Base-by-base conservation (phyloP, 2,329 filamentous ascomycete genomes). In the Apiospora arundinis region DNA sequence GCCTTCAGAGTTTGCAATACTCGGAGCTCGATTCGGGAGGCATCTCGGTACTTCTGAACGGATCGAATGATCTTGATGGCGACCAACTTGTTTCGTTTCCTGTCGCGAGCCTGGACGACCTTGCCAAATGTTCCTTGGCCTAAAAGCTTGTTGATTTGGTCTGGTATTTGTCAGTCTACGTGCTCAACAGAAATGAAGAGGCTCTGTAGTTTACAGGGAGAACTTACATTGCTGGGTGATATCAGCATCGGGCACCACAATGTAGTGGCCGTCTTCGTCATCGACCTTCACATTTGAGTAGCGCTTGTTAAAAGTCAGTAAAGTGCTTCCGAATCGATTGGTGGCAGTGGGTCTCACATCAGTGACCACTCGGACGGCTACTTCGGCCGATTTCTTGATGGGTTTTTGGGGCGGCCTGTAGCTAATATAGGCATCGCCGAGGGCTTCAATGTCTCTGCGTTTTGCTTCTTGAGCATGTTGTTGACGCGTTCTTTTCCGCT, bases 41-140 rank as follows among this genome's bases (percentile, higher is more conserved):
- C 96, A 83, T 99, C 96, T 66, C 96, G 92, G 80, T 99, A 99
- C 81, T 99, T 99, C 79, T 97, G 96, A 16, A 99, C 96, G 0
- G 96, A 98, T 76, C 96, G 92, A 75, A 99, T 98, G 81, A 99
- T 97, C 82, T 99, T 99, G 82, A 99, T 94, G 45, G 96, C 96
- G 49, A 97, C 97, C 6, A 87, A 80, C 80, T 95, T 94, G 76
- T 92, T 92, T 74, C 91, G 91, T 77, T 89, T 89, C 73, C 90
- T 90, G 80, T 99, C 96, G 76, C 90, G 92, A 69, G 96, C 96
- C 82, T 98, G 93, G 23, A 99, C 96, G 21, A 99, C 96, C 82
- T 99, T 99, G 79, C 96, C 96, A 80, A 99, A 99, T 0, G 96
- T 99, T 74, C 96, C 96, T 83, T 99, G 96, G 28, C 96, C 96